These are phyloP conservation scores for Adansonia digitata DNA, from an alignment of 345 rosid species.

Conservation along the genomic window DNA sequence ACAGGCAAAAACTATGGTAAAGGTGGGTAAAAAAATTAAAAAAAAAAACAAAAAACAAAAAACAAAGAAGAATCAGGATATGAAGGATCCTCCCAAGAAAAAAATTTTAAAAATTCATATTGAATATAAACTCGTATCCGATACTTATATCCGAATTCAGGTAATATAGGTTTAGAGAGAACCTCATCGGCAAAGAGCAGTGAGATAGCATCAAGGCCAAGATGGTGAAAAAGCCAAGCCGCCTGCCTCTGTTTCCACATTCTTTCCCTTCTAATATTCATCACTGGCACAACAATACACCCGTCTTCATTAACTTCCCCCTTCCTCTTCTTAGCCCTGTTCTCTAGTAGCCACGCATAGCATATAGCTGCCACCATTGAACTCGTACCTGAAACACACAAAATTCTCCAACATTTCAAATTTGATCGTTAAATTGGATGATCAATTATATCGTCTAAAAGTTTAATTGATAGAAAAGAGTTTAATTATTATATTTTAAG, in stretches of 20 bases:
- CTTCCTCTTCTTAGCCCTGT: constrained; percentile 30
- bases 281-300: constrained; percentile 41
- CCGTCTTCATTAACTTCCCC: constrained; percentile 21
- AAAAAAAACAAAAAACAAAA: too few relatives aligned
- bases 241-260: constrained; percentile 61
- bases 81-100: too few relatives aligned
- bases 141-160: too few relatives aligned
- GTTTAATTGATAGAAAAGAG: not conserved
- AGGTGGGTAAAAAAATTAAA: too few relatives aligned
- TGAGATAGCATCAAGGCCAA: constrained; percentile 48
- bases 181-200: constrained; percentile 71
- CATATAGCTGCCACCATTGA: constrained; percentile 64
- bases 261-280: constrained; percentile 44
- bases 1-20: not conserved
- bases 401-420: not conserved
- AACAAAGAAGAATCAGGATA: too few relatives aligned
- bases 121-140: too few relatives aligned
- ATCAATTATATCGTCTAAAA: not conserved
- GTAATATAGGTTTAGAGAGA: constrained; percentile 1
- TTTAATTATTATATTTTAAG: not conserved
- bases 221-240: constrained; percentile 62
- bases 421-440: not conserved
- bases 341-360: constrained; percentile 55
- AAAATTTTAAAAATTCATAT: too few relatives aligned
- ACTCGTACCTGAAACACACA: constrained; percentile 41